These are phyloP conservation scores for Maudiozyma saulgeensis DNA, from an alignment of 805 yeast genomes.

Conservation along the genomic window DNA sequence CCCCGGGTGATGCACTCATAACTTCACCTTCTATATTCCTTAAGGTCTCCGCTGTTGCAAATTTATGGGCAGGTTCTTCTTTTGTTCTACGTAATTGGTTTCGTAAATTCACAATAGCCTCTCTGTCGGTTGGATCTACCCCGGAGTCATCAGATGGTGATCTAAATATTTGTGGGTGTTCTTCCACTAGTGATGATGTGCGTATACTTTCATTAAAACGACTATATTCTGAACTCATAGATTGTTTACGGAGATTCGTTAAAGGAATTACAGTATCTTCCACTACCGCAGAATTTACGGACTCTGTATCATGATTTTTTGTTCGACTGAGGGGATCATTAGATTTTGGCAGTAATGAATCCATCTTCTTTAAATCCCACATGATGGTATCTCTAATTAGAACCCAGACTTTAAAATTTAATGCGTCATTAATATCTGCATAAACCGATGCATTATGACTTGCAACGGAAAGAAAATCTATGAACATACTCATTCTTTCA, in stretches of 20 bases:
- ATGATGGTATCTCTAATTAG: conserved; percentile 26
- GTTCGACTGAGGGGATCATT: background rate
- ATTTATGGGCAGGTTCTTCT: background rate
- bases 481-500: conserved; percentile 14
- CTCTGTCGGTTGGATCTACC: conserved; percentile 1
- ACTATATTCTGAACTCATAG: conserved; percentile 13
- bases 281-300: conserved; percentile 1
- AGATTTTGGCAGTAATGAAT: conserved; percentile 1
- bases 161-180: conserved; percentile 14
- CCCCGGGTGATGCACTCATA: background rate
- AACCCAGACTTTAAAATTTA: conserved; percentile 27
- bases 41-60: conserved; percentile 2
- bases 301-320: background rate
- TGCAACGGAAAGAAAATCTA: conserved; percentile 23
- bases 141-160: conserved; percentile 7
- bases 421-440: conserved; percentile 22
- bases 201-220: conserved; percentile 16
- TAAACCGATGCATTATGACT: conserved; percentile 27
- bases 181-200: conserved; percentile 21
- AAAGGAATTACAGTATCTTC: background rate
- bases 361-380: conserved; percentile 24
- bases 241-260: conserved; percentile 1
- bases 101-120: conserved; percentile 1
- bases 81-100: conserved; percentile 2
- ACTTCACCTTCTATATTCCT: background rate